These are phyloP conservation scores for Whalleya microplaca DNA, from an alignment of 2,329 filamentous ascomycete genomes.

Conservation along the genomic window DNA sequence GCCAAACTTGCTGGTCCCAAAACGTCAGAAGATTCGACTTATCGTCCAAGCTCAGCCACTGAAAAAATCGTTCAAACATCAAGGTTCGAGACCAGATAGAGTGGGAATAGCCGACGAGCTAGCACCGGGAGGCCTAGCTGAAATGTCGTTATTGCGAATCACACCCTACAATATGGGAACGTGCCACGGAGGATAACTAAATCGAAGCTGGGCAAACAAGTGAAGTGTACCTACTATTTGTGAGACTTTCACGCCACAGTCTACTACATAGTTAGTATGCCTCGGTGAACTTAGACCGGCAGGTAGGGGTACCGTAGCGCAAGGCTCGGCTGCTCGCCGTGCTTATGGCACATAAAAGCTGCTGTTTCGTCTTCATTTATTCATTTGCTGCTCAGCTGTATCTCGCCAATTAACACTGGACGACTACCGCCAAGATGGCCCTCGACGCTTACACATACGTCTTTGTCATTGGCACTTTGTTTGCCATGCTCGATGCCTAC, in stretches of 20 bases:
- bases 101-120: not conserved
- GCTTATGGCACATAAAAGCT: not conserved
- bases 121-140: not conserved
- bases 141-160: not conserved
- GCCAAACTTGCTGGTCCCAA: not conserved
- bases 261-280: not conserved
- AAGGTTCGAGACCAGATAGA: not conserved
- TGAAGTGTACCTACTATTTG: too few relatives aligned
- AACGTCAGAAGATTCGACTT: not conserved
- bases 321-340: too few relatives aligned
- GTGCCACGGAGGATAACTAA: not conserved
- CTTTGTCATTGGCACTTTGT: constrained; percentile 75
- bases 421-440: not conserved
- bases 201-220: not conserved
- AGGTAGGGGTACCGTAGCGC: not conserved
- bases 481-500: constrained; percentile 76
- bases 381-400: not conserved
- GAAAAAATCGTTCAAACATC: not conserved
- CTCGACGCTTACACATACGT: constrained; percentile 59
- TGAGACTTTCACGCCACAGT: not conserved
- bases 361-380: not conserved
- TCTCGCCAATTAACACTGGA: not conserved
- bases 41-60: constrained; percentile 10
- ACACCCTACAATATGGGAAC: not conserved
- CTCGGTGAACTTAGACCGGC: not conserved